These are phyloP conservation scores for Fusarium drepaniforme DNA, from an alignment of 2,329 filamentous ascomycete genomes.

Conservation along the genomic window DNA sequence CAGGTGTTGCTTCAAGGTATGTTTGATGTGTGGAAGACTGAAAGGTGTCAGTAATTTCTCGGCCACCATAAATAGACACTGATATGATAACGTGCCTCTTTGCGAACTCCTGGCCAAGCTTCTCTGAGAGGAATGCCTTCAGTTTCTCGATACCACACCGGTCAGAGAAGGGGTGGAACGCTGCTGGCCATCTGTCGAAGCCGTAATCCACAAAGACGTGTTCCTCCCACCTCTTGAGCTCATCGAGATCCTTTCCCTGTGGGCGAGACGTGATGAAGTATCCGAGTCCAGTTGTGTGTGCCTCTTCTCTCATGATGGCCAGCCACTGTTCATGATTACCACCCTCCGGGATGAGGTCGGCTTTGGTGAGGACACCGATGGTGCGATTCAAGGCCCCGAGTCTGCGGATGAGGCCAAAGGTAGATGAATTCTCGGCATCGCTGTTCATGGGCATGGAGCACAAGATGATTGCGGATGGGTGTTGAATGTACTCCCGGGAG, in stretches of 20 bases:
- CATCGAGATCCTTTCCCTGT: conserved; percentile 64
- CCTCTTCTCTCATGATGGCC: conserved; percentile 70
- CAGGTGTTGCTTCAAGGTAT: conserved; percentile 64
- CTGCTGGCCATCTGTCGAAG: conserved; percentile 59
- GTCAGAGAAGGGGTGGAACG: conserved; percentile 60
- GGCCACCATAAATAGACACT: conserved; percentile 8
- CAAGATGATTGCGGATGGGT: conserved; percentile 79
- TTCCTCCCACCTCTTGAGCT: conserved; percentile 65
- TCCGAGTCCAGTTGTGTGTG: conserved; percentile 76
- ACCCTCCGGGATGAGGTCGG: conserved; percentile 74
- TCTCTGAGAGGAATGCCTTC: conserved; percentile 64
- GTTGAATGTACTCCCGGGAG: conserved; percentile 75
- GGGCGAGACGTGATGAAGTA: conserved; percentile 84
- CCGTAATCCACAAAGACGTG: conserved; percentile 60
- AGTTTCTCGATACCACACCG: conserved; percentile 67
- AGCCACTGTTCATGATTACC: conserved; percentile 68
- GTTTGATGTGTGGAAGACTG: conserved; percentile 65
- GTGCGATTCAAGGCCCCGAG: conserved; percentile 70
- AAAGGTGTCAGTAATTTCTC: conserved; percentile 27
- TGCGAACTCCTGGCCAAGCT: conserved; percentile 66
- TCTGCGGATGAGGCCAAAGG: conserved; percentile 72
- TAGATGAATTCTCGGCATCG: conserved; percentile 81
- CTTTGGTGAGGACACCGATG: conserved; percentile 86
- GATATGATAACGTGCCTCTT: conserved; percentile 54
- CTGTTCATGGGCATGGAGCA: conserved; percentile 83